phyloP scores from a whole-genome alignment of 2,329 filamentous ascomycete species.

The Colletotrichum camelliae region DNA sequence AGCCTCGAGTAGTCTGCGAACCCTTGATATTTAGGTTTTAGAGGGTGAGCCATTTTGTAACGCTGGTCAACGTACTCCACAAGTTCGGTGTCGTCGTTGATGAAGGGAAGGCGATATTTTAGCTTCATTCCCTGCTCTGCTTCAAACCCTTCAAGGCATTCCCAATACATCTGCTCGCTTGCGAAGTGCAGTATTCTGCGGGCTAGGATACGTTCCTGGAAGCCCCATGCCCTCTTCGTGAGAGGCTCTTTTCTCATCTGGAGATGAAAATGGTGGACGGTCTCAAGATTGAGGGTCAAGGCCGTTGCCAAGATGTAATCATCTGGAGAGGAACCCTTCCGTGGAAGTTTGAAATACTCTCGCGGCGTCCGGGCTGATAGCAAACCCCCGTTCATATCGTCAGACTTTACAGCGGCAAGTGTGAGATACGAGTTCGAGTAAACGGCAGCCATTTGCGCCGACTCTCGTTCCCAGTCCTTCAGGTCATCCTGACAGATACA shows the following conservation, averaged over 20 bases:
- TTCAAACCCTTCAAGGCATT: conserved; percentile 10
- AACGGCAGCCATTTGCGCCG: conserved; percentile 28
- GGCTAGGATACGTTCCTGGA: conserved; percentile 33
- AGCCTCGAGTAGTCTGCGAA: neutral
- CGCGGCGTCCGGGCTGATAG: neutral
- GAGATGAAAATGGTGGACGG: neutral
- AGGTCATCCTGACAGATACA: conserved; percentile 33
- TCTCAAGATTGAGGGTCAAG: neutral
- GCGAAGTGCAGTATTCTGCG: conserved; percentile 31
- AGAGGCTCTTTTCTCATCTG: conserved; percentile 5
- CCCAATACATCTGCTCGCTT: conserved; percentile 6
- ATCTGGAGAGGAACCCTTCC: neutral
- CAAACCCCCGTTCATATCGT: conserved; percentile 26
- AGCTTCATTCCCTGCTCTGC: conserved; percentile 6
- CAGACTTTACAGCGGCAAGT: conserved; percentile 25
- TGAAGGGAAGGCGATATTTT: neutral
- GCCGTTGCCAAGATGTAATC: neutral
- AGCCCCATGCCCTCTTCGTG: conserved; percentile 29
- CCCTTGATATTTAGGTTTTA: neutral
- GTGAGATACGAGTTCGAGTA: conserved; percentile 31
- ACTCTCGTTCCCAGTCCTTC: conserved; percentile 28
- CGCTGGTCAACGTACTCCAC: neutral
- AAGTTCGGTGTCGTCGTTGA: neutral
- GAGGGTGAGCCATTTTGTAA: neutral
- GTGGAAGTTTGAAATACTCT: neutral